A percentile compares a stretch with the other conserved stretches of the same genome.
Evolutionary conservation across 1,139 yeast species (phyloP).

Genomic region (Scheffersomyces segobiensis): DNA sequence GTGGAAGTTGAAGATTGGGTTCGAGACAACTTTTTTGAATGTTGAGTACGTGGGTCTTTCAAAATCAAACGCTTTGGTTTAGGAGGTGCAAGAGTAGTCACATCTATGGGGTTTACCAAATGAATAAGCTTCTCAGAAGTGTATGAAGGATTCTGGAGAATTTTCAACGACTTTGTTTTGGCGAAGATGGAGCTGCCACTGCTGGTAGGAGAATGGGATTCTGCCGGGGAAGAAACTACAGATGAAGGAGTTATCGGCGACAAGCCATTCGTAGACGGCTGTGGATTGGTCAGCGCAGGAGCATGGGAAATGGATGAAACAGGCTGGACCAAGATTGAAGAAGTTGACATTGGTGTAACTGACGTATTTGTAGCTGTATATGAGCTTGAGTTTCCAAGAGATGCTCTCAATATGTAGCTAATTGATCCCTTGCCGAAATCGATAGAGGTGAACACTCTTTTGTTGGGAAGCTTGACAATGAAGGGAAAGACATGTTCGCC

Average conservation of each 20-base stretch:
- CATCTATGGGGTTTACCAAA: slow-evolving; percentile 73
- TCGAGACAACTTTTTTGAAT: slow-evolving; percentile 27
- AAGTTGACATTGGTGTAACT: neutral
- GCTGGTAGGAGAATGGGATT: slow-evolving; percentile 2
- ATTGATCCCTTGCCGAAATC: slow-evolving; percentile 87
- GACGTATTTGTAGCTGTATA: slow-evolving; percentile 2
- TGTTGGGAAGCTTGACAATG: slow-evolving; percentile 72
- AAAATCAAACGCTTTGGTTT: slow-evolving; percentile 66
- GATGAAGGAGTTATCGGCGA: slow-evolving; percentile 11
- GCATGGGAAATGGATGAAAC: slow-evolving; percentile 3
- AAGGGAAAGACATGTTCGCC: slow-evolving; percentile 92
- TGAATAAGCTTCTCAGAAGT: slow-evolving; percentile 58
- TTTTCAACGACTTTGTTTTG: slow-evolving; percentile 25
- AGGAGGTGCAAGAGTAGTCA: slow-evolving; percentile 63
- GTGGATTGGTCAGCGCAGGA: neutral
- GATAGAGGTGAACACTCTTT: slow-evolving; percentile 69
- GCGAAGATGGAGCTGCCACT: slow-evolving; percentile 14
- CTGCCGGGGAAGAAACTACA: neutral
- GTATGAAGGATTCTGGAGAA: slow-evolving; percentile 28
- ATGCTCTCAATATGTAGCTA: slow-evolving; percentile 62
- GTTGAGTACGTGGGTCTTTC: slow-evolving; percentile 38
- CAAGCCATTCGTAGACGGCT: neutral
- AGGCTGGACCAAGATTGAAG: neutral
- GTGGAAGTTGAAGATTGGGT: slow-evolving; percentile 57
- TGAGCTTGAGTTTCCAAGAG: slow-evolving; percentile 37